A percentile compares a stretch with the other conserved stretches of the same genome.
phyloP scores from a whole-genome alignment of 2,329 filamentous ascomycete genomes.

The Fusarium ramigenum region DNA sequence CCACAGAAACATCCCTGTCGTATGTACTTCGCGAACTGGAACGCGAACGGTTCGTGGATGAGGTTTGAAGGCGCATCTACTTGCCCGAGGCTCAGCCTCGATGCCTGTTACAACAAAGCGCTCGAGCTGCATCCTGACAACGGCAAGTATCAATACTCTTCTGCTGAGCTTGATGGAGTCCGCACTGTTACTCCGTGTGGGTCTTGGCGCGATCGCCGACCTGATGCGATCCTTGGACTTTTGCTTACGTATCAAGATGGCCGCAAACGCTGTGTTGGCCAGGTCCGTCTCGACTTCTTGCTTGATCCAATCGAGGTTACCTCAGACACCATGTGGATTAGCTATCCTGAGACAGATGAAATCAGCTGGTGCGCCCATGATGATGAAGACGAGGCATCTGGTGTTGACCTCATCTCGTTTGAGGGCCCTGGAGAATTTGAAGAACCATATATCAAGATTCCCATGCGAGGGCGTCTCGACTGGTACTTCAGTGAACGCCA shows the following conservation, averaged over 20 bases:
- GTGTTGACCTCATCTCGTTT: background rate
- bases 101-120: fast-evolving
- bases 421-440: no score
- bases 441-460: background rate
- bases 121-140: fast-evolving
- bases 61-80: background rate
- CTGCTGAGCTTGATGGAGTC: fast-evolving
- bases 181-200: background rate
- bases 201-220: fast-evolving
- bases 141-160: background rate
- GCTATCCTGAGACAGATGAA: background rate
- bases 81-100: fast-evolving
- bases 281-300: fast-evolving
- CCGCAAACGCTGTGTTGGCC: background rate
- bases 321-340: background rate
- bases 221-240: background rate
- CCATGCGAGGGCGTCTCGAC: background rate
- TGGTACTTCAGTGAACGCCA: background rate
- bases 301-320: fast-evolving
- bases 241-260: background rate
- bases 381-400: no score
- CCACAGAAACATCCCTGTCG: background rate
- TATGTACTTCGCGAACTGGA: background rate
- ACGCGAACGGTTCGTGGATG: fast-evolving
- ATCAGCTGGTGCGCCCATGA: fast-evolving